Conservation (phyloP, 176 grass and related monocot genomes). For the Neostapfia colusana region DNA sequence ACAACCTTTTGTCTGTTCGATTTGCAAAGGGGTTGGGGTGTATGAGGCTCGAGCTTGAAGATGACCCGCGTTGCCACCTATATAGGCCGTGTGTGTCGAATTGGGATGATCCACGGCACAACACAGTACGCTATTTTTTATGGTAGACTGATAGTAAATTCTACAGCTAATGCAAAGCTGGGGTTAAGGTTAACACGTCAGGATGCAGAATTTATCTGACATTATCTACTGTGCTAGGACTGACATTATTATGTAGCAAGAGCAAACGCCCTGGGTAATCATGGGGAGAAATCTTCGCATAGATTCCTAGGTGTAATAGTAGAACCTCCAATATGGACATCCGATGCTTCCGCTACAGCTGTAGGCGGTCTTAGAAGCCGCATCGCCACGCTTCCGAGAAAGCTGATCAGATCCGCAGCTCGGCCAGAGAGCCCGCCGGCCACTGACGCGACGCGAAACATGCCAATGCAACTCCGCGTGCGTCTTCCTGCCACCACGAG, state of each 20-base stretch:
- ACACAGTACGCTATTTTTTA: too few relatives aligned
- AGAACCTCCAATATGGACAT: conserved; percentile 23
- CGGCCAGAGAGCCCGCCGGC: not conserved
- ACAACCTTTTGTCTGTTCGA: too few relatives aligned
- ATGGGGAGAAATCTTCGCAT: conserved; percentile 5
- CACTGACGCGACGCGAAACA: too few relatives aligned
- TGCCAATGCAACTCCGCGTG: not conserved
- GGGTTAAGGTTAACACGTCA: not conserved
- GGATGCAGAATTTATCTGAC: not conserved
- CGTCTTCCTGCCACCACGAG: conserved; percentile 10
- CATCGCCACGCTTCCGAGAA: conserved; percentile 25
- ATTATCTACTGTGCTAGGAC: not conserved
- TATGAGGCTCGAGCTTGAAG: too few relatives aligned
- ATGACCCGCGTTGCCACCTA: too few relatives aligned
- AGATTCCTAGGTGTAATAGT: conserved; percentile 22
- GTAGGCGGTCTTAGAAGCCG: not conserved
- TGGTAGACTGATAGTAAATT: too few relatives aligned
- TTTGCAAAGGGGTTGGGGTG: too few relatives aligned
- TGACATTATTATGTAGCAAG: not conserved
- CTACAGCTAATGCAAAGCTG: too few relatives aligned
- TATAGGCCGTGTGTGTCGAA: too few relatives aligned
- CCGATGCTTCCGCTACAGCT: conserved; percentile 3
- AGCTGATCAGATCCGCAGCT: conserved; percentile 11
- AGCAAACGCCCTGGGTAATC: not conserved
- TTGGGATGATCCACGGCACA: too few relatives aligned